These are phyloP conservation scores for Leccinum subrobustum DNA, from an alignment of 1,284 basidiomycete genomes.

Conservation along the genomic window DNA sequence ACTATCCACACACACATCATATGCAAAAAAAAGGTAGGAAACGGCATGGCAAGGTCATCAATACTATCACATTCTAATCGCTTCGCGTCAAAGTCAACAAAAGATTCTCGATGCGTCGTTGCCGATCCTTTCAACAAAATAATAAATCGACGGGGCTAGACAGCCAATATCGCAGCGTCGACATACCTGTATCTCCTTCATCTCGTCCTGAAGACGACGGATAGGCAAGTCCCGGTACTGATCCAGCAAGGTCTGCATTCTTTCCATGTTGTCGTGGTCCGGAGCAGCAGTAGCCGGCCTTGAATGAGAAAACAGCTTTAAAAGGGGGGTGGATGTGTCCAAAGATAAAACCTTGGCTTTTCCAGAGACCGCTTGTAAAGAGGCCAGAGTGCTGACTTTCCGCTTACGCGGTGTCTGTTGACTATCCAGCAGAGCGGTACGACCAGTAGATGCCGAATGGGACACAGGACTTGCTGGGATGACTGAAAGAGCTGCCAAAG, in stretches of 20 bases:
- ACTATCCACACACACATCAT: no score
- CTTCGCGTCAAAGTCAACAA: conserved; percentile 52
- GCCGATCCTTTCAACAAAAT: conserved; percentile 54
- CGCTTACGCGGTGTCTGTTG: conserved; percentile 20
- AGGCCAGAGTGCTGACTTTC: conserved; percentile 29
- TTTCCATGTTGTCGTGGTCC: conserved; percentile 45
- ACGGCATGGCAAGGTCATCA: neutral
- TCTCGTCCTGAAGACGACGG: conserved; percentile 66
- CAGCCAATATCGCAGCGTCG: neutral
- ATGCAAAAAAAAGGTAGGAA: neutral
- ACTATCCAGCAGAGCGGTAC: conserved; percentile 7
- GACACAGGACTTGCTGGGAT: conserved; percentile 15
- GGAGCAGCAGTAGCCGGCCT: conserved; percentile 20
- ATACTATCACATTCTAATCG: conserved; percentile 34
- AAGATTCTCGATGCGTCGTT: conserved; percentile 74
- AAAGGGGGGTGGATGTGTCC: conserved; percentile 31
- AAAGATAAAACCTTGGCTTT: conserved; percentile 31
- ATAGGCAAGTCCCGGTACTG: conserved; percentile 62
- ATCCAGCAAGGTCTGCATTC: conserved; percentile 60
- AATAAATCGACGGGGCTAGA: conserved; percentile 3
- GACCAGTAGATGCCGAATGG: conserved; percentile 6
- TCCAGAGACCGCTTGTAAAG: conserved; percentile 30
- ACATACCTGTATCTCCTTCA: conserved; percentile 75
- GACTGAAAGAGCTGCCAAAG: conserved; percentile 13
- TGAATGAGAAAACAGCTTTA: conserved; percentile 27